phyloP scores from a whole-genome alignment of 345 rosid species.

The Luvunga scandens region DNA sequence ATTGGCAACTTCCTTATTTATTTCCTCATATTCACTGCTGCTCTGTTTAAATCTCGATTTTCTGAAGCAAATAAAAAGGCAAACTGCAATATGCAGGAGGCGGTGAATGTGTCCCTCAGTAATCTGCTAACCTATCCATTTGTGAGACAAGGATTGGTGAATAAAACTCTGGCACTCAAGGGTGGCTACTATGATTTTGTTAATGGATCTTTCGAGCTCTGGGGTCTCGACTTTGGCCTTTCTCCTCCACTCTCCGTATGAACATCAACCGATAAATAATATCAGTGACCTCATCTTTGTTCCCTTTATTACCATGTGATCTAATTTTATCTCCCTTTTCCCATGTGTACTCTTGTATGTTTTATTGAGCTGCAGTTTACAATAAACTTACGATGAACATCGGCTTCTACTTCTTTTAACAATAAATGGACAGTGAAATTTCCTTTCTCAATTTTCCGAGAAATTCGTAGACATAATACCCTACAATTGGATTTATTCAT shows the following conservation, averaged over 20 bases:
- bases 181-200: constrained; percentile 92
- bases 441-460: not conserved
- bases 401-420: constrained; percentile 9
- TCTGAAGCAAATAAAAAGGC: not conserved
- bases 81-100: constrained; percentile 53
- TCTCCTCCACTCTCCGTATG: constrained; percentile 82
- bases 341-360: constrained; percentile 28
- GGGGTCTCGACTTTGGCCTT: constrained; percentile 78
- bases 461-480: not conserved
- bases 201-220: constrained; percentile 85
- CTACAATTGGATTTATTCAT: constrained; percentile 37
- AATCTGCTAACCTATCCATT: constrained; percentile 87
- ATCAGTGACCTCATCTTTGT: constrained; percentile 28
- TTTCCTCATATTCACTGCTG: no score
- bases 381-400: constrained; percentile 15
- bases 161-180: constrained; percentile 71
- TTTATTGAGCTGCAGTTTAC: constrained; percentile 10
- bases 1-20: no score
- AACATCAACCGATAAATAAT: constrained; percentile 31
- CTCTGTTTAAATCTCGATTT: no score
- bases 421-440: not conserved
- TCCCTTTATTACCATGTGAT: not conserved
- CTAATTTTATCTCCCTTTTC: not conserved
- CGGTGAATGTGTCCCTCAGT: constrained; percentile 91
- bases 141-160: constrained; percentile 87